Evolutionary conservation across 495 filamentous ascomycete species (phyloP).

Genomic region (Parachaetomium inaequale): DNA sequence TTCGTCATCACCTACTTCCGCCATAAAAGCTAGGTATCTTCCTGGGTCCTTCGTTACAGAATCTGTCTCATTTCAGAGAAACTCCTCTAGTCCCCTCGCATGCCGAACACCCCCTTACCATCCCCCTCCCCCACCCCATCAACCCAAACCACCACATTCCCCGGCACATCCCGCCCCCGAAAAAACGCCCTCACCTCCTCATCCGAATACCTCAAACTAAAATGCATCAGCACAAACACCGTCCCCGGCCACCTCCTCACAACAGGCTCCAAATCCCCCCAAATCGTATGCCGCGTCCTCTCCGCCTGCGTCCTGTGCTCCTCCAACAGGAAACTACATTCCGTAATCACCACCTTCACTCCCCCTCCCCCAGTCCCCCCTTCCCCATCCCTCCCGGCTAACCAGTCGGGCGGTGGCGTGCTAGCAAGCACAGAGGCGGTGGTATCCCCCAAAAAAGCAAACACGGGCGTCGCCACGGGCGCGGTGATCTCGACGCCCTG

Average conservation of each 20-base stretch:
- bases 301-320: conserved; percentile 34
- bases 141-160: conserved; percentile 40
- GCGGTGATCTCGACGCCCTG: conserved; percentile 26
- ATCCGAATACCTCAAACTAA: conserved; percentile 37
- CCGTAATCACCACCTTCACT: conserved; percentile 37
- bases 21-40: too few relatives aligned
- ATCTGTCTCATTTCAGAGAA: neutral
- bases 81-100: neutral
- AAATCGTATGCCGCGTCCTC: conserved; percentile 38
- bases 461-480: conserved; percentile 30
- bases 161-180: conserved; percentile 23
- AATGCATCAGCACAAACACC: conserved; percentile 39
- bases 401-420: conserved; percentile 22
- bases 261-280: conserved; percentile 35
- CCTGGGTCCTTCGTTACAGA: neutral
- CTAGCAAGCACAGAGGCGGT: conserved; percentile 30
- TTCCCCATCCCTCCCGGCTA: conserved; percentile 1
- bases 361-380: neutral
- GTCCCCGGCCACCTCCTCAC: conserved; percentile 30
- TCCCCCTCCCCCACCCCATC: conserved; percentile 26
- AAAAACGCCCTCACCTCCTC: conserved; percentile 36
- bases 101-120: too few relatives aligned
- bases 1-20: too few relatives aligned
- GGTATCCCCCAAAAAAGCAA: conserved; percentile 40
- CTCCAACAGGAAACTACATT: conserved; percentile 38